Base-by-base conservation (phyloP, 768 basidiomycete genomes). In the Gymnopilus dilepis region DNA sequence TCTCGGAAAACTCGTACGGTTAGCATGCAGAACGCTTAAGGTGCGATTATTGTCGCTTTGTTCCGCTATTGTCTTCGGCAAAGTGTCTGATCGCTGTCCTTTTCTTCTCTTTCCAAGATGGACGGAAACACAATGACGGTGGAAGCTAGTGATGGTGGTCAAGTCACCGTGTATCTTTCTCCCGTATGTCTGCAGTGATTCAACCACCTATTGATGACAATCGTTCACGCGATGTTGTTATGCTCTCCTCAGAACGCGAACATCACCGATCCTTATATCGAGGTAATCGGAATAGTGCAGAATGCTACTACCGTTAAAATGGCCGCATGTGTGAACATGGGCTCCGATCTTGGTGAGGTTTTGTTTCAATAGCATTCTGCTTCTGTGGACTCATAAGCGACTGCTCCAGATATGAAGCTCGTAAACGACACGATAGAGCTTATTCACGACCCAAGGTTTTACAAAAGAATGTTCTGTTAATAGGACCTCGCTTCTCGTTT, bases 221-320 rank as follows among this genome's bases (percentile, higher is more conserved):
- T 45, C n/a, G 24, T 33, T 34, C 26, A 19, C 17, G 3, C 12
- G 15, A 19, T 42, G 5, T 30, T 33, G 9, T 22, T 43, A n/a
- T 13, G 34, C 34, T 47, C 43, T 47, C 51, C 41, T 24, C 15
- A 85, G 82, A 80, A 78, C 59, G 70, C 78, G 24, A 73, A 78
- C 47, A 74, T 88, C 54, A 73, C 74, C 1, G 86, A 85, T 54
- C 75, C 82, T 2, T 91, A 76, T 63, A 76, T 89, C 47, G 92
- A 94, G 71, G 76, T 93, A 55, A 80, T 93, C 28, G 91, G 90
- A 6, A 80, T 71, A 5, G 90, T 86, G 21, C 58, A 78, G 22
- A 78, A 86, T 61, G 76, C 84, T 24, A 78, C 84, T 15, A 84
- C 81, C 2, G 73, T 94, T 66, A 85, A 84, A 69, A 81, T 87